Evolutionary conservation across 305 asterid genomes (phyloP).

Genomic region (Ajuga reptans): DNA sequence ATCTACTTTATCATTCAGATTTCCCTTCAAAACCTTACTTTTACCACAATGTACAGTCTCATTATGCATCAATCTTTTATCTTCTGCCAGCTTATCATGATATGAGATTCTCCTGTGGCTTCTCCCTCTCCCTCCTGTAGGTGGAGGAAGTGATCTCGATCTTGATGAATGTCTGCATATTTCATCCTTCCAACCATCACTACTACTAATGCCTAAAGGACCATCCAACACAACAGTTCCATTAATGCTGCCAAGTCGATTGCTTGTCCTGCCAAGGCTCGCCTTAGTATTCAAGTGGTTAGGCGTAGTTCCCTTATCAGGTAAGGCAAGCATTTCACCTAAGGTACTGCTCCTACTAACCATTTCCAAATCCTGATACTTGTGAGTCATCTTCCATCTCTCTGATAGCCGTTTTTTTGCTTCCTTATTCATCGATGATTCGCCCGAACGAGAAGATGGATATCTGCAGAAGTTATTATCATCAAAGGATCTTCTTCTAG

Average conservation of each 20-base stretch:
- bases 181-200: slow-evolving; percentile 74
- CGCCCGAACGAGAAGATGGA: slow-evolving; percentile 36
- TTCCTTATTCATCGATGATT: slow-evolving; percentile 58
- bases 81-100: slow-evolving; percentile 32
- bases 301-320: slow-evolving; percentile 35
- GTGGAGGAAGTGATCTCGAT: slow-evolving; percentile 54
- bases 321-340: slow-evolving; percentile 72
- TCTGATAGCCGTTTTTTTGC: slow-evolving; percentile 72
- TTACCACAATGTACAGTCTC: slow-evolving; percentile 27
- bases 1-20: slow-evolving; percentile 30
- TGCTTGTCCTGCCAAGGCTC: slow-evolving; percentile 23
- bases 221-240: slow-evolving; percentile 26
- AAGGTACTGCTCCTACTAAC: slow-evolving; percentile 52
- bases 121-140: slow-evolving; percentile 39
- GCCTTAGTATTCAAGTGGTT: slow-evolving; percentile 30
- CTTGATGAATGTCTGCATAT: slow-evolving; percentile 38
- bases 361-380: slow-evolving; percentile 50
- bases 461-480: slow-evolving; percentile 31
- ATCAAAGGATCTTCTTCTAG: slow-evolving; percentile 45
- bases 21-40: slow-evolving; percentile 43
- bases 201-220: slow-evolving; percentile 65
- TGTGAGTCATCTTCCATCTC: slow-evolving; percentile 71
- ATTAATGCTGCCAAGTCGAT: slow-evolving; percentile 28
- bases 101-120: slow-evolving; percentile 33
- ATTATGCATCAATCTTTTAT: slow-evolving; percentile 18